phyloP scores from a whole-genome alignment of 345 rosid species.

The Eucalyptus pauciflora region DNA sequence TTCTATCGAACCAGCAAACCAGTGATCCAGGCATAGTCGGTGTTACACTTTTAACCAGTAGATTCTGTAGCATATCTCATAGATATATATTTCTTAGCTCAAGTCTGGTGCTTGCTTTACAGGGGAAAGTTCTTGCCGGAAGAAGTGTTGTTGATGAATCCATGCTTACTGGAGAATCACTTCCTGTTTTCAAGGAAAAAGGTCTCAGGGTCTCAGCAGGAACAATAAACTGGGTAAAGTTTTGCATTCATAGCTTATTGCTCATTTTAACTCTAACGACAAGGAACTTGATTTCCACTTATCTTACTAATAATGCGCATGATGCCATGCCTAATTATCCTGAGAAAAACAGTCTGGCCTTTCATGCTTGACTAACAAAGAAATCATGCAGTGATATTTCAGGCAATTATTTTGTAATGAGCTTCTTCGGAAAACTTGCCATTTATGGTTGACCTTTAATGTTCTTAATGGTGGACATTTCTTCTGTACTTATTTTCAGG shows the following conservation, averaged over 20 bases:
- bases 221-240: conserved; percentile 84
- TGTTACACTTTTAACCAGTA: not conserved
- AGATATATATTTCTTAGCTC: not conserved
- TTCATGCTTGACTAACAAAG: not conserved
- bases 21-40: not conserved
- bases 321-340: not conserved
- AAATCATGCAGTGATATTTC: not conserved
- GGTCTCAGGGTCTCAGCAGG: conserved; percentile 78
- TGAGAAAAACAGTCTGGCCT: not conserved
- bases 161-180: conserved; percentile 97
- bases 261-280: not conserved
- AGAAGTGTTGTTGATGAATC: conserved; percentile 97
- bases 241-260: not conserved
- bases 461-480: not conserved
- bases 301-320: not conserved
- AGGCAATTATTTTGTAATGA: not conserved
- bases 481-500: conserved; percentile 33
- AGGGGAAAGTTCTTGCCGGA: conserved; percentile 90
- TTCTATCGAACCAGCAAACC: not conserved
- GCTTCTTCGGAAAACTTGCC: not conserved
- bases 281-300: not conserved
- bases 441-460: not conserved
- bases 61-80: not conserved
- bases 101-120: not conserved
- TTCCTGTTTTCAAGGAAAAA: conserved; percentile 79